Evolutionary conservation across 2,329 filamentous ascomycete genomes (phyloP), one percentile per base, ranked within the genome.

Genomic region (Colletotrichum chrysophilum): DNA sequence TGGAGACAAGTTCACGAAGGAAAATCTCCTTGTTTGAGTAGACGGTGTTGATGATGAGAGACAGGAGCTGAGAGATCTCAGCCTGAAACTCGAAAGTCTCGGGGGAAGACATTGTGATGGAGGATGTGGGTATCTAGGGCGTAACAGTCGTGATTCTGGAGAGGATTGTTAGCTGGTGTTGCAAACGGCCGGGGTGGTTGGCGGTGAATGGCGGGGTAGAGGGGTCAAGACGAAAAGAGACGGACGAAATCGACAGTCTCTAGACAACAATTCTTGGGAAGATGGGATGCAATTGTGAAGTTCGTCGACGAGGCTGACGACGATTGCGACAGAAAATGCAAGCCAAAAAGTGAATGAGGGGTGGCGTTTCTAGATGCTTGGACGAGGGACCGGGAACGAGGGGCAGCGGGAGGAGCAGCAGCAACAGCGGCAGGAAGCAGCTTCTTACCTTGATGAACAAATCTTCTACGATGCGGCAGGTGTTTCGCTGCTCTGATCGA

Each of bases 1-100:
- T 99, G 90, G 97, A 98, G 85, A 99, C 95, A 83, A 99, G 87
- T 90, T 99, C 97, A 94, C 97, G 92, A 84, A 99, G 90, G 94
- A 99, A 99, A 87, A 99, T 98, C 90, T 98, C 97, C 93, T 99
- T 99, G 94, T 99, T 99, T 83, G 96, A 98, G 93, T 98, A 99
- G 91, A 99, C 97, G 81, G 97, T 98, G 95, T 99, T 99, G 93
- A 99, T 99, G 90, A 99, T 99, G 87, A 99, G 95, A 82, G 94
- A 96, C 86, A 99, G 94, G 81, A 99, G 95, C 95, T 99, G 97
- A 94, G 96, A 98, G 87, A 99, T 99, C 95, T 99, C 97, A 94
- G 97, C 97, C 94, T 99, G 97, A 92, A 98, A 99, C 94, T 98
- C 96, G 91, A 99, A 99, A 82, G 96, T 98, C 91, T 98, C 96